These are phyloP conservation scores for Sordaria brevicollis DNA, from an alignment of 495 filamentous ascomycete species.

Conservation along the genomic window DNA sequence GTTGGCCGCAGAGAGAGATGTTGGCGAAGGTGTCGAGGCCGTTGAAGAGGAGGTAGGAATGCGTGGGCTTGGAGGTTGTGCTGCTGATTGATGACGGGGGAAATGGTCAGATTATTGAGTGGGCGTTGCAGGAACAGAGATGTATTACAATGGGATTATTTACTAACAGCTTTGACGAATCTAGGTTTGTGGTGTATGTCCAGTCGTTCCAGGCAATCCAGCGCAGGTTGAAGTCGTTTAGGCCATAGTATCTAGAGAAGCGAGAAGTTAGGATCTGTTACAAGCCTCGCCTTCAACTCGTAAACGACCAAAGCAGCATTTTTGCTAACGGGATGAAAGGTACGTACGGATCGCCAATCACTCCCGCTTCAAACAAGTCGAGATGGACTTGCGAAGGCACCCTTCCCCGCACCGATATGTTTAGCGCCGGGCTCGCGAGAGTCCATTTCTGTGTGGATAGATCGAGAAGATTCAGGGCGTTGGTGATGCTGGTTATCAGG, in stretches of 20 bases:
- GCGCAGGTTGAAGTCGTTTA: slow-evolving; percentile 53
- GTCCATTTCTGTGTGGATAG: slow-evolving; percentile 47
- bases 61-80: background rate
- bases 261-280: background rate
- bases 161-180: slow-evolving; percentile 38
- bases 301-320: no score
- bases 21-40: slow-evolving; percentile 58
- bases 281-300: no score
- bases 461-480: slow-evolving; percentile 35
- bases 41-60: slow-evolving; percentile 50
- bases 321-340: background rate
- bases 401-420: slow-evolving; percentile 46
- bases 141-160: background rate
- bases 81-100: slow-evolving; percentile 4
- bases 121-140: no score
- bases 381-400: slow-evolving; percentile 56
- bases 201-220: slow-evolving; percentile 53
- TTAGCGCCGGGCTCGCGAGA: slow-evolving; percentile 38
- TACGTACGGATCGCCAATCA: slow-evolving; percentile 47
- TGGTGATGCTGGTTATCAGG: background rate
- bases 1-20: slow-evolving; percentile 48
- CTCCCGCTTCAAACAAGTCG: slow-evolving; percentile 43
- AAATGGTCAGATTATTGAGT: background rate
- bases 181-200: slow-evolving; percentile 49
- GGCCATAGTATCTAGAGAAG: slow-evolving; percentile 29